Evolutionary conservation across 495 filamentous ascomycete species (phyloP).

Genomic region (Aspergillus incahuasiensis): DNA sequence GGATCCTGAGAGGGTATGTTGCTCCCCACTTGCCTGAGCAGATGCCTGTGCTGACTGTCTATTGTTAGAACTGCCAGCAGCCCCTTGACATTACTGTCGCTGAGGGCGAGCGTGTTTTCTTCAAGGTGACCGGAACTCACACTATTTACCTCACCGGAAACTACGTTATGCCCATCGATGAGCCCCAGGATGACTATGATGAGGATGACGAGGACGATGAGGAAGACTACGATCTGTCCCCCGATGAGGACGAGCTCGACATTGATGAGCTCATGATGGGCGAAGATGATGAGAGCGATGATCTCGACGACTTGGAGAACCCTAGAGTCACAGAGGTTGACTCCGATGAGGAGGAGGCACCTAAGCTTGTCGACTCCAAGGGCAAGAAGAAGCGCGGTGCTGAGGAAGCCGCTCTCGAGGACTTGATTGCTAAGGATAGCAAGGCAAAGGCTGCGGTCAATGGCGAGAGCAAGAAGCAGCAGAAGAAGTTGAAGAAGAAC

Average conservation of each 20-base stretch:
- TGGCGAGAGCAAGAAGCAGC: conserved; percentile 88
- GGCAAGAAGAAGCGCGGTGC: conserved; percentile 84
- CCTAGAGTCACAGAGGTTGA: conserved; percentile 81
- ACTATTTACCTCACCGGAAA: conserved; percentile 90
- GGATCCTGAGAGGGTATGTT: conserved; percentile 69
- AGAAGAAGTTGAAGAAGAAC: conserved; percentile 99
- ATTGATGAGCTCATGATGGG: conserved; percentile 49
- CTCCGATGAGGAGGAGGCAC: conserved; percentile 69
- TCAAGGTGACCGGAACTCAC: conserved; percentile 87
- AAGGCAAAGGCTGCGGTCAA: conserved; percentile 64
- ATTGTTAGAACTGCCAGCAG: conserved; percentile 80
- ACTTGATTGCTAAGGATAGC: conserved; percentile 26
- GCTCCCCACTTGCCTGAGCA: not conserved
- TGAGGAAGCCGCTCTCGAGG: conserved; percentile 63
- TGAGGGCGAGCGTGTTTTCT: conserved; percentile 84
- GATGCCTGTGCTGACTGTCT: conserved; percentile 11
- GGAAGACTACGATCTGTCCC: conserved; percentile 77
- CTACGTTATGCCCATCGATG: conserved; percentile 67
- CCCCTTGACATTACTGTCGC: conserved; percentile 85
- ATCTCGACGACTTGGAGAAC: conserved; percentile 74
- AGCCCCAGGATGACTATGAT: conserved; percentile 39
- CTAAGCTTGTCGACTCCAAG: conserved; percentile 71
- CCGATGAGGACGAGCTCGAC: conserved; percentile 63
- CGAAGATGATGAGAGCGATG: conserved; percentile 74
- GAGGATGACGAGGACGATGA: conserved; percentile 64